Percentiles rank a stretch among this genome's conserved stretches.
These are phyloP conservation scores for Cynanchum wilfordii DNA, from an alignment of 257 asterid species.

Conservation along the genomic window DNA sequence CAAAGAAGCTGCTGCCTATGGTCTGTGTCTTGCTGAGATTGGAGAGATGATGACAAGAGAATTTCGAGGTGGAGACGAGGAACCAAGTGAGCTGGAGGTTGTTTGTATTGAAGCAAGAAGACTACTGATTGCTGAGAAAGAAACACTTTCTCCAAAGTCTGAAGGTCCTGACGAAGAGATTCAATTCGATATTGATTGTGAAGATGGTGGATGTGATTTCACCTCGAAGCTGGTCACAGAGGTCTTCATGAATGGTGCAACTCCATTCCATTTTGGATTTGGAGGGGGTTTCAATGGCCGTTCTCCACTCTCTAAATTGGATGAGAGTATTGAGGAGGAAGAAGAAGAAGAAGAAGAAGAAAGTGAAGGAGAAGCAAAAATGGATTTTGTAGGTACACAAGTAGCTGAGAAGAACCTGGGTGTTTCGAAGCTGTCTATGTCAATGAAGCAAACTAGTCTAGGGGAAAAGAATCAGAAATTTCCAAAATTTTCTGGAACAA, in stretches of 20 bases:
- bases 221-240: constrained; percentile 33
- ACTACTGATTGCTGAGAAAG: constrained; percentile 55
- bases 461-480: constrained; percentile 59
- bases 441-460: constrained; percentile 47
- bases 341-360: constrained; percentile 60
- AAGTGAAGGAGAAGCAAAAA: constrained; percentile 33
- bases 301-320: constrained; percentile 56
- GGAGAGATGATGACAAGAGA: constrained; percentile 98
- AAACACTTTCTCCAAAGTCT: constrained; percentile 38
- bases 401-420: constrained; percentile 23
- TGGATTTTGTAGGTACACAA: constrained; percentile 22
- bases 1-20: constrained; percentile 74
- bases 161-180: constrained; percentile 50
- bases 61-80: constrained; percentile 83
- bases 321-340: constrained; percentile 73
- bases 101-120: constrained; percentile 80
- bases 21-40: constrained; percentile 91
- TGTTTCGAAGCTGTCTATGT: constrained; percentile 49
- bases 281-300: constrained; percentile 45
- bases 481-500: constrained; percentile 39
- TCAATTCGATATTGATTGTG: constrained; percentile 73
- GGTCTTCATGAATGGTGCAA: constrained; percentile 27
- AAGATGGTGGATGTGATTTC: constrained; percentile 41
- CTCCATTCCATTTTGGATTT: constrained; percentile 46
- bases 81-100: constrained; percentile 91